Base-by-base conservation (phyloP, 1,284 basidiomycete genomes). In the Tylopilus orsonianus region DNA sequence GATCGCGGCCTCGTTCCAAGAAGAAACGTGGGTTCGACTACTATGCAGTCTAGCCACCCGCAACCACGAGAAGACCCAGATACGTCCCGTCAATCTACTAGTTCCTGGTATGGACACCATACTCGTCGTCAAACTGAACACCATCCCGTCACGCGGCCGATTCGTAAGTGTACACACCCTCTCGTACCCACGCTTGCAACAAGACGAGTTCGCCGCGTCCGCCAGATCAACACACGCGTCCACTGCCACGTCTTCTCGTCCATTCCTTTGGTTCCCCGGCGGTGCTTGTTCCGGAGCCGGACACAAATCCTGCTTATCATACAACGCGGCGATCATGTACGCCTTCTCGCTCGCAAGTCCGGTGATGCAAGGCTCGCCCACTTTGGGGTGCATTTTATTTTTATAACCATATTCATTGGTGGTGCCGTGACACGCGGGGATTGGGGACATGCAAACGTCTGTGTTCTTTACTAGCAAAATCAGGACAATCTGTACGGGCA, bases 251-350 rank as follows among this genome's bases (percentile, higher is more conserved):
- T 18, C 20, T 29, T 36, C 23, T 53, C 5, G 6, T 26, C 44
- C 32, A 8, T 27, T 18, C 10, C 9, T 24, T 22, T n/a, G 20
- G 10, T 19, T 29, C 1, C 26, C 20, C 23, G 38, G 47, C 10
- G 19, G 33, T 5, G 4, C 20, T 52, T 4, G 5, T 37, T 37
- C 44, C 49, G 40, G 41, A 16, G 18, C 20, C 18, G 43, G 14
- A 3, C 24, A n/a, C 32, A 19, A 12, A 33, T 9, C 26, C 13
- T 22, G 5, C 18, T 18, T 33, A 13, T 56, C 26, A 14, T 20
- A 12, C 22, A 19, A 3, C 12, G 14, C 57, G 55, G 55, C 58
- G 52, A 55, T 57, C 51, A 54, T 40, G 8, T n/a, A 2, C 8
- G 12, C 30, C 39, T 35, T 29, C n/a, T 26, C 14, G 2, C 16